These are phyloP conservation scores for Citrus hindsii DNA, from an alignment of 345 rosid species.

Conservation along the genomic window DNA sequence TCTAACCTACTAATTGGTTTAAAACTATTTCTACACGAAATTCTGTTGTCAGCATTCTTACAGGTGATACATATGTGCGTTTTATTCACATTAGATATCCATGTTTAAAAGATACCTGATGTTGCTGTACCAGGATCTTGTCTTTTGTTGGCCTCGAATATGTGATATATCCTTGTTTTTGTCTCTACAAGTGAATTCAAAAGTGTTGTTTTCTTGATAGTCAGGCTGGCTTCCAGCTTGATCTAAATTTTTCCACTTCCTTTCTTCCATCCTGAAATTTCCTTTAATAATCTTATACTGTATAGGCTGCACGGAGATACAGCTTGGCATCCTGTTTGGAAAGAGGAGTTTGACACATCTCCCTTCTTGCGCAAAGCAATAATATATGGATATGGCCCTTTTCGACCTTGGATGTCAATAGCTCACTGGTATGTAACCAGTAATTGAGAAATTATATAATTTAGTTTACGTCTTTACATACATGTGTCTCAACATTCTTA, in stretches of 20 bases:
- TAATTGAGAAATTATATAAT: neutral
- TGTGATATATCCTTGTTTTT: neutral
- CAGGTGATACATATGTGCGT: neutral
- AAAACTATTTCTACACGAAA: neutral
- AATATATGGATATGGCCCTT: constrained; percentile 80
- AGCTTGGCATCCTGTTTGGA: constrained; percentile 89
- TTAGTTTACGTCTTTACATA: neutral
- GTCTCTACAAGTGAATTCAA: neutral
- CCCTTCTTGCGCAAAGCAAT: constrained; percentile 68
- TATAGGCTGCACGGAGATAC: constrained; percentile 81
- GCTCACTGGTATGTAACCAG: constrained; percentile 65
- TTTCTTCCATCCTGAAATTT: neutral
- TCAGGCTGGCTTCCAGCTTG: constrained; percentile 6
- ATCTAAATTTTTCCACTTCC: neutral
- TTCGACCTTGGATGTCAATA: constrained; percentile 95
- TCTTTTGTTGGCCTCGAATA: neutral
- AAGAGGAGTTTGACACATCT: constrained; percentile 66
- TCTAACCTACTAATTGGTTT: neutral
- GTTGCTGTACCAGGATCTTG: neutral
- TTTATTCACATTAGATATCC: neutral
- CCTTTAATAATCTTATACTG: constrained; percentile 3
- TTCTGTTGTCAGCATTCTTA: neutral
- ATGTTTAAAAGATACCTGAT: neutral
- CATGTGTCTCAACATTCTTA: constrained; percentile 7
- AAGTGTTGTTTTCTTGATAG: neutral